A percentile compares a stretch with the other conserved stretches of the same genome.
These are phyloP conservation scores for Penicillium robsamsonii DNA, from an alignment of 495 filamentous ascomycete species.

Conservation along the genomic window DNA sequence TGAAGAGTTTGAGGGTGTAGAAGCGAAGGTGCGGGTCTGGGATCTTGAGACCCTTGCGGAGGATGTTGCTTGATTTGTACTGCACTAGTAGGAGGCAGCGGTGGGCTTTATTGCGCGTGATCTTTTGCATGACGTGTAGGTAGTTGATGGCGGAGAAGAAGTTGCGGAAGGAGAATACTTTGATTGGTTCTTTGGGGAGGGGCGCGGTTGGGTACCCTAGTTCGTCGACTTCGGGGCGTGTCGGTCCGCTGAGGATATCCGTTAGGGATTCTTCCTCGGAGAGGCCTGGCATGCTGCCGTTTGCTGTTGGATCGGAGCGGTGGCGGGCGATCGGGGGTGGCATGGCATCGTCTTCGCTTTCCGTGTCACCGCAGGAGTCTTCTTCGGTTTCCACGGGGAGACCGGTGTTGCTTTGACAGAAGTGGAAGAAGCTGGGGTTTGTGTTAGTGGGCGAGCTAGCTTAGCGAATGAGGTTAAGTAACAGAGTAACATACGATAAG, in stretches of 20 bases:
- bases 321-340: slow-evolving; percentile 77
- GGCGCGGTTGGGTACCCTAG: slow-evolving; percentile 68
- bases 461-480: not conserved
- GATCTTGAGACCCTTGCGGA: slow-evolving; percentile 86
- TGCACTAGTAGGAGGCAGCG: slow-evolving; percentile 89
- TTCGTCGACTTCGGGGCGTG: slow-evolving; percentile 82
- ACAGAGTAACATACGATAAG: slow-evolving; percentile 59
- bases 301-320: slow-evolving; percentile 36
- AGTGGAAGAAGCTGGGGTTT: slow-evolving; percentile 74
- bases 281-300: slow-evolving; percentile 26
- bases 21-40: slow-evolving; percentile 83
- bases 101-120: slow-evolving; percentile 91
- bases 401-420: slow-evolving; percentile 65
- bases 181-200: slow-evolving; percentile 75
- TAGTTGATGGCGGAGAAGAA: slow-evolving; percentile 93
- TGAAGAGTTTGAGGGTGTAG: slow-evolving; percentile 97
- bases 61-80: slow-evolving; percentile 86
- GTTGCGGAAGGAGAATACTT: slow-evolving; percentile 85
- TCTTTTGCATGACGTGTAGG: slow-evolving; percentile 93
- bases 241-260: slow-evolving; percentile 34
- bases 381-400: slow-evolving; percentile 33
- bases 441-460: not conserved
- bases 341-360: slow-evolving; percentile 67
- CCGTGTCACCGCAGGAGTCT: slow-evolving; percentile 30
- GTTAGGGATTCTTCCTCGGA: slow-evolving; percentile 36